phyloP scores from a whole-genome alignment of 2,329 filamentous ascomycete species.

The Torrubiellomyces zombiae region DNA sequence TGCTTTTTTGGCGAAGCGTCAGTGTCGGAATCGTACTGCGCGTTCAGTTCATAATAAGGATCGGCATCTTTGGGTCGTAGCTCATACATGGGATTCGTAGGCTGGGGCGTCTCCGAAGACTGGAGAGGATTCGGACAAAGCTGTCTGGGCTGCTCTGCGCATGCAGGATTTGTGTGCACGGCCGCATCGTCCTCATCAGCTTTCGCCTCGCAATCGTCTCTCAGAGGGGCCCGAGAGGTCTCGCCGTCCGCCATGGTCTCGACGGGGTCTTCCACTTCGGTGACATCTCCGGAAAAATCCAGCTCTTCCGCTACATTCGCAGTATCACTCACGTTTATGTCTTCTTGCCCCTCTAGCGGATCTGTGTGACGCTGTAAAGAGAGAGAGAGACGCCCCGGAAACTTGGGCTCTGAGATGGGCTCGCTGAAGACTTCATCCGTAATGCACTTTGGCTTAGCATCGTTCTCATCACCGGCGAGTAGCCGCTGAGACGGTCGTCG shows the following conservation, averaged over 20 bases:
- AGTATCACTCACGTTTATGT: no score
- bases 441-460: conserved; percentile 5
- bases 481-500: conserved; percentile 20
- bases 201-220: no score
- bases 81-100: conserved; percentile 12
- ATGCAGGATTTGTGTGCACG: no score
- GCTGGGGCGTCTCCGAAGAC: conserved; percentile 3
- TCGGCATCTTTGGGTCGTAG: conserved; percentile 31
- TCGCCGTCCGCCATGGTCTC: background rate
- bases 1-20: no score
- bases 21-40: no score
- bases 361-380: conserved; percentile 26
- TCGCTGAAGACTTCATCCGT: conserved; percentile 17
- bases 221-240: background rate
- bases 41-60: conserved; percentile 23
- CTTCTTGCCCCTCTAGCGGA: conserved; percentile 17
- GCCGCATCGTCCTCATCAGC: conserved; percentile 4
- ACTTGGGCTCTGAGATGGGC: conserved; percentile 19
- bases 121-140: no score
- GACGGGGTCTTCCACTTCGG: conserved; percentile 1
- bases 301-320: conserved; percentile 14
- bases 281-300: no score
- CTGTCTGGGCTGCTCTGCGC: no score
- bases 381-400: conserved; percentile 28
- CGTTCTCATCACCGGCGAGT: conserved; percentile 16